Base-by-base conservation (phyloP, 2,329 filamentous ascomycete genomes). In the Dactylellina leptospora region DNA sequence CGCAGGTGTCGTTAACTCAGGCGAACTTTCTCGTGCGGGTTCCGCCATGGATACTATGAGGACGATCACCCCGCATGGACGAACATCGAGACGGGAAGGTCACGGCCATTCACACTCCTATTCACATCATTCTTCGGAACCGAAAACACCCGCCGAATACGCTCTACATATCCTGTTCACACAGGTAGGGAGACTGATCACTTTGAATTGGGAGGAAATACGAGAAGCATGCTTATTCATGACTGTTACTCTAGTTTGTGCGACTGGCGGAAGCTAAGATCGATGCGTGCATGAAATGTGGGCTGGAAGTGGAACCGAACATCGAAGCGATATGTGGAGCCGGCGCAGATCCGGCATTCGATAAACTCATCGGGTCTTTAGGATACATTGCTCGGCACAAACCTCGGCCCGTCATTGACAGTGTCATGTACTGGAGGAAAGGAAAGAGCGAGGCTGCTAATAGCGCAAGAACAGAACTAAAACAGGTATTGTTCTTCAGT, bases 341-440 rank as follows among this genome's bases (percentile, higher is more conserved):
- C 40, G 92, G 93, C 13, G 90, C 90, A 40, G 95, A 99, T 79
- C 85, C 89, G 1, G 87, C 87, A 9, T 99, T 99, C 78, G 95
- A 99, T 80, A 93, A 97, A 81, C 86, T 96, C 77, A 96, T 99
- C 74, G 88, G 89, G 25, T 95, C 96, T 13, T 84, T 99, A 38
- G 76, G 95, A 2, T 93, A 97, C 79, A 96, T 99, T 77, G 92
- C 93, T 58, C 90, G 92, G 69, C 90, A 93, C 75, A 96, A 96
- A 78, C 96, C 96, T 3, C 97, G 96, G 79, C 91, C 92, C 3
- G 82, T 99, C 55, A 97, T 99, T 77, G 95, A 99, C 80, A 93
- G 91, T 18, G 92, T 99, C 79, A 99, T 99, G 91, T 85, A 96
- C 28, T 99, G 95, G 95, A 88, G 95, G 62, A 97, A 97, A 80